Conservation (phyloP, 2,329 filamentous ascomycete genomes). For the Teratosphaeriaceae sp. region DNA sequence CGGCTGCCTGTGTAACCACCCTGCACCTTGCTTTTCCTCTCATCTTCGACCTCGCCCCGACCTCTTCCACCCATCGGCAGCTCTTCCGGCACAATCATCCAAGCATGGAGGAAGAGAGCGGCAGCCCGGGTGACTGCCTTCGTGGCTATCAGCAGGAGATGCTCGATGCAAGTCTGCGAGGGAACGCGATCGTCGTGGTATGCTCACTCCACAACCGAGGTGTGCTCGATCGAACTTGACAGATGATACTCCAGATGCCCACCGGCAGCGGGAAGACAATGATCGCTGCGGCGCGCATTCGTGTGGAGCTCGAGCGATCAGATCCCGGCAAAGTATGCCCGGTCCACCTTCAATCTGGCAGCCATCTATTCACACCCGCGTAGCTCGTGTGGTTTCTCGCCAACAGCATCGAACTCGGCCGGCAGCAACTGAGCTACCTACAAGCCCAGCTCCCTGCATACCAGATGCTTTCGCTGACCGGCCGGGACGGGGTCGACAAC, state of each 20-base stretch:
- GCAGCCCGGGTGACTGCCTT: conserved; percentile 1
- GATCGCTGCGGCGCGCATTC: conserved; percentile 39
- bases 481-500: conserved; percentile 61
- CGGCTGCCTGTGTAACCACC: too few species aligned
- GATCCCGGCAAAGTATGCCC: conserved; percentile 30
- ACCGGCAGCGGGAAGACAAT: conserved; percentile 46
- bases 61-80: too few species aligned
- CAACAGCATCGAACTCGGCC: conserved; percentile 39
- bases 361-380: too few species aligned
- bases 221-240: too few species aligned
- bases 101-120: neutral
- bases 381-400: conserved; percentile 43
- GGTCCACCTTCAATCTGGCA: too few species aligned
- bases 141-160: conserved; percentile 45
- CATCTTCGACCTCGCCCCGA: too few species aligned
- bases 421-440: conserved; percentile 33
- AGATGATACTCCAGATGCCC: conserved; percentile 40
- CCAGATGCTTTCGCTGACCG: conserved; percentile 57
- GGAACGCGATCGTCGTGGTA: conserved; percentile 41
- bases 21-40: too few species aligned
- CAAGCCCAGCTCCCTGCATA: conserved; percentile 38
- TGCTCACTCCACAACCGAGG: conserved; percentile 1
- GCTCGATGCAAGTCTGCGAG: conserved; percentile 38
- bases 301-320: conserved; percentile 35
- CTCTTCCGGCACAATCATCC: too few species aligned